phyloP scores from a whole-genome alignment of 2,329 filamentous ascomycete genomes.

The Colletotrichum falcatum region DNA sequence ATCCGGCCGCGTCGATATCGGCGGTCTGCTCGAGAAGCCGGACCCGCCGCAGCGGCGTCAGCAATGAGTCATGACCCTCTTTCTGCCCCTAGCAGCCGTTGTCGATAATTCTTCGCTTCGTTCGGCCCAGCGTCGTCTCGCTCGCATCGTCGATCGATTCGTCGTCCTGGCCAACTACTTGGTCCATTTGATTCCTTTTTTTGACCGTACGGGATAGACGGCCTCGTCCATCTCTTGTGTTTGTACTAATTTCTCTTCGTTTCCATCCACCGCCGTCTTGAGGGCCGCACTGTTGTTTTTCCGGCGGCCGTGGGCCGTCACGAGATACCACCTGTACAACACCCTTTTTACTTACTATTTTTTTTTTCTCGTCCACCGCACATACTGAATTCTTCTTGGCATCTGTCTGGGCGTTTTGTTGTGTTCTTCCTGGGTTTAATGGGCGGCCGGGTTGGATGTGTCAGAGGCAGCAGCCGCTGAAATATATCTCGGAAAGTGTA shows the following conservation, averaged over 20 bases:
- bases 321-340: conserved; percentile 43
- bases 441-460: conserved; percentile 2
- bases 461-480: conserved; percentile 19
- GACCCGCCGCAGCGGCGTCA: conserved; percentile 51
- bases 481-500: conserved; percentile 20
- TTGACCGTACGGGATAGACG: conserved; percentile 16
- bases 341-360: conserved; percentile 9
- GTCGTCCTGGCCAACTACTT: conserved; percentile 11
- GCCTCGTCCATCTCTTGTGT: conserved; percentile 26
- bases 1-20: conserved; percentile 68
- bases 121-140: conserved; percentile 18
- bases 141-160: conserved; percentile 25
- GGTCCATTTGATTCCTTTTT: conserved; percentile 17
- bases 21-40: conserved; percentile 70
- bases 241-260: conserved; percentile 23
- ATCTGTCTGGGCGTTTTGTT: conserved; percentile 32
- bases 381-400: conserved; percentile 30
- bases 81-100: conserved; percentile 26
- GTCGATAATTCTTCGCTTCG: conserved; percentile 38
- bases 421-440: conserved; percentile 5
- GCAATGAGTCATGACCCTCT: conserved; percentile 43
- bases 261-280: conserved; percentile 9
- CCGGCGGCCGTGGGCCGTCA: conserved; percentile 36
- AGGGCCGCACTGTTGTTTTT: conserved; percentile 24
- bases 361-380: conserved; percentile 16